Evolutionary conservation across 2,329 filamentous ascomycete species (phyloP).

Genomic region (Metarhizium guizhouense): DNA sequence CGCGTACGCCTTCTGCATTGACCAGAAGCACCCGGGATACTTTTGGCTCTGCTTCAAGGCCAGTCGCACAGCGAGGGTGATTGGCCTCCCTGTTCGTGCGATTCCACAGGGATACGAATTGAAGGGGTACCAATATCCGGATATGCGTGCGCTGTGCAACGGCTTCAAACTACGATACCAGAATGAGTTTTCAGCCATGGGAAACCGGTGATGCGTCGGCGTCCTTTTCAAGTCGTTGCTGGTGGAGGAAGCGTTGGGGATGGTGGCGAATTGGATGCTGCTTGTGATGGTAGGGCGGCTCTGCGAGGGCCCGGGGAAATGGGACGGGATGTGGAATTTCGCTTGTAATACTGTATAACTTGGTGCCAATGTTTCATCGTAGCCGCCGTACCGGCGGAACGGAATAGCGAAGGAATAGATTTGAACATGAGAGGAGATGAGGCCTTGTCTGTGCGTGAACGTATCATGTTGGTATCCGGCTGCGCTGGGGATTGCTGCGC

Average conservation of each 20-base stretch:
- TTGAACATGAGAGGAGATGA: neutral
- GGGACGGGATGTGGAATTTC: neutral
- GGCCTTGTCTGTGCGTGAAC: too few relatives aligned
- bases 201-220: slow-evolving; percentile 16
- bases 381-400: neutral
- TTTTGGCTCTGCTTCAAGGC: slow-evolving; percentile 97
- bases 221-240: too few relatives aligned
- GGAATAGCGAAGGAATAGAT: neutral
- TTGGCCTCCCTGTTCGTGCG: slow-evolving; percentile 78
- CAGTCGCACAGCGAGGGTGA: slow-evolving; percentile 61
- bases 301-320: neutral
- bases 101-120: slow-evolving; percentile 92
- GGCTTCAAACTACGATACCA: slow-evolving; percentile 83
- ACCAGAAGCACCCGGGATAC: slow-evolving; percentile 84
- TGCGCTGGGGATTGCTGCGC: too few relatives aligned
- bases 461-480: too few relatives aligned
- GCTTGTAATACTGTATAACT: neutral
- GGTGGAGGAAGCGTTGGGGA: too few relatives aligned
- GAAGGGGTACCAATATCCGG: slow-evolving; percentile 79
- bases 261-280: neutral
- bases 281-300: too few relatives aligned
- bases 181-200: slow-evolving; percentile 56
- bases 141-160: slow-evolving; percentile 92
- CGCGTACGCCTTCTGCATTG: slow-evolving; percentile 92
- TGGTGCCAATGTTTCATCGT: neutral